Base-by-base conservation (phyloP, 2,329 filamentous ascomycete species). In the Colletotrichum gigasporum region DNA sequence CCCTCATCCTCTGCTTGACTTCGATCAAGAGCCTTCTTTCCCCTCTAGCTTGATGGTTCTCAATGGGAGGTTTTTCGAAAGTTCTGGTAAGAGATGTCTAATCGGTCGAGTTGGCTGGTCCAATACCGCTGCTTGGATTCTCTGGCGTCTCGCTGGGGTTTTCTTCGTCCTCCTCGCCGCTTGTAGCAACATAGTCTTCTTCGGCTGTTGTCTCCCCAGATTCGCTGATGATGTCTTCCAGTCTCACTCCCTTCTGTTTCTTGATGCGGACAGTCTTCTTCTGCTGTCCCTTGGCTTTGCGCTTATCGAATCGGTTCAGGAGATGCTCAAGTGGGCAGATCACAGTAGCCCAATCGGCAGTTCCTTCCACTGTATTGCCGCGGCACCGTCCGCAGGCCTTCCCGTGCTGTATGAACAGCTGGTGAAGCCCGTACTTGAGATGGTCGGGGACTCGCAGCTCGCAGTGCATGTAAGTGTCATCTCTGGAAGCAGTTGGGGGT, bases 261-360 rank as follows among this genome's bases (percentile, higher is more conserved):
- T 66, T 39, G 65, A 26, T 63, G 62, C 37, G 65, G 55, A 66
- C 35, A 53, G 39, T 41, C 9, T 60, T 59, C 50, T 63, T 68
- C 7, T 61, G 51, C 63, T 71, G 69, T 6, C 44, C 34, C 67
- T 73, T 75, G 44, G 69, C 74, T 10, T 67, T 37, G 18, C 44
- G 57, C 26, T 68, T 68, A 16, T 42, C 35, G 39, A 63, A 63
- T 5, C 66, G 75, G 41, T 75, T 69, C 14, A 82, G 69, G 5
- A 82, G 72, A n/a, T 76, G 71, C 64, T 82, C 80, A 1, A 82
- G 70, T 2, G 78, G 79, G 53, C 80, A 82, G 6, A 73, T 69
- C 2, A 72, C 85, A 14, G 87, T 78, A 3, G 87, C 81, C 89
- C 91, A 93, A 0, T 84, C 85, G 24, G 83, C 82, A 51, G 85